Percentiles rank a stretch among this genome's conserved stretches.
phyloP scores from a whole-genome alignment of 371 early-diverging fungal genomes.

The Mucor velutinosus region DNA sequence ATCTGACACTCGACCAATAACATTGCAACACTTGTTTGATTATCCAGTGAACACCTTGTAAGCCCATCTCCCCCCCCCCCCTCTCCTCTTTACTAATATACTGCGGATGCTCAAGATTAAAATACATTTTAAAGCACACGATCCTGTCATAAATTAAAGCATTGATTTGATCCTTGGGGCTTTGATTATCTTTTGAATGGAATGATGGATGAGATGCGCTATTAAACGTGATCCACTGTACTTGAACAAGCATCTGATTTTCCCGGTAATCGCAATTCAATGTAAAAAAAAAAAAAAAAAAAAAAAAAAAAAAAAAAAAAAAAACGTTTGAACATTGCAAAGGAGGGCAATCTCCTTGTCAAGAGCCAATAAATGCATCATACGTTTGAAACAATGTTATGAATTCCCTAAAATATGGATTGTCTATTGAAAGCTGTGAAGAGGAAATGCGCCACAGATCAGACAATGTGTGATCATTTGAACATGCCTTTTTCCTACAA shows the following conservation, averaged over 20 bases:
- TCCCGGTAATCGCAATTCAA: not conserved
- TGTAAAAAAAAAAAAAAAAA: no score
- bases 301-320: no score
- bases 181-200: not conserved
- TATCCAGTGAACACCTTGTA: conserved; percentile 4
- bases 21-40: conserved; percentile 22
- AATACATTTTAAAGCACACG: not conserved
- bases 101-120: not conserved
- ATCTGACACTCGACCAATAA: conserved; percentile 14
- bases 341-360: not conserved
- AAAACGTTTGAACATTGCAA: not conserved
- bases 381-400: not conserved
- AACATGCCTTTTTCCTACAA: not conserved
- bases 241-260: not conserved
- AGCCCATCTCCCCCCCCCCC: not conserved
- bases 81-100: not conserved
- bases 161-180: not conserved
- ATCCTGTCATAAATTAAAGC: not conserved
- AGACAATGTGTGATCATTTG: not conserved
- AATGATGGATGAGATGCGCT: not conserved
- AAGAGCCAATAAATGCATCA: not conserved
- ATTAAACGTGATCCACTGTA: not conserved
- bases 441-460: not conserved
- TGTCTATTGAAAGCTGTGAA: not conserved
- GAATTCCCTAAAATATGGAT: not conserved